phyloP scores from a whole-genome alignment of 2,329 filamentous ascomycete genomes.

The Acrocalymma vagum region DNA sequence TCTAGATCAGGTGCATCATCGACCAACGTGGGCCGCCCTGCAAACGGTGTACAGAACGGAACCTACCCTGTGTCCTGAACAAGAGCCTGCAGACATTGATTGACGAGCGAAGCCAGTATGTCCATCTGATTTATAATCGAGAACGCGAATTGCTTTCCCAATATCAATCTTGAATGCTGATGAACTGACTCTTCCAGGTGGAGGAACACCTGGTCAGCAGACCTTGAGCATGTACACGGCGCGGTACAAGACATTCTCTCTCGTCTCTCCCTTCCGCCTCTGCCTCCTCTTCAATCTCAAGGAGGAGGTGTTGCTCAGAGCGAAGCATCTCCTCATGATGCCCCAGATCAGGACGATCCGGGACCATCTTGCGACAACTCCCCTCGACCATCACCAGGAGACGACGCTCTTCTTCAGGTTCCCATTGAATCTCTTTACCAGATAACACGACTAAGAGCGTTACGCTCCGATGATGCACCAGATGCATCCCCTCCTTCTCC shows the following conservation, averaged over 20 bases:
- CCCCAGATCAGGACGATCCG: constrained; percentile 46
- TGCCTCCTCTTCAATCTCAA: constrained; percentile 43
- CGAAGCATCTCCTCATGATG: constrained; percentile 33
- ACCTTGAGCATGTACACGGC: constrained; percentile 32
- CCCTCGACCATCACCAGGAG: constrained; percentile 24
- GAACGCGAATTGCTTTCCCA: too few species aligned
- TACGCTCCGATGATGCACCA: constrained; percentile 45
- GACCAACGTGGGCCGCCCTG: constrained; percentile 53
- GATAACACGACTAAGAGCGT: constrained; percentile 48
- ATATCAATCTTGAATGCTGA: constrained; percentile 60
- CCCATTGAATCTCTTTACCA: constrained; percentile 57
- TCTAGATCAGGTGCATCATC: constrained; percentile 59
- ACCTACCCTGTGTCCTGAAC: constrained; percentile 56
- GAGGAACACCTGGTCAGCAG: constrained; percentile 24
- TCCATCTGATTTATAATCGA: constrained; percentile 2
- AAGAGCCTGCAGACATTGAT: constrained; percentile 55
- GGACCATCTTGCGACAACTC: constrained; percentile 32
- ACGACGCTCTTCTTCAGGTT: constrained; percentile 26
- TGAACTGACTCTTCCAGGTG: constrained; percentile 51
- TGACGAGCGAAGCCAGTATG: constrained; percentile 46
- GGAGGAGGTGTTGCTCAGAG: neutral
- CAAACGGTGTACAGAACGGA: constrained; percentile 57
- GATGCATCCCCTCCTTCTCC: constrained; percentile 36
- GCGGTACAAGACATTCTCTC: constrained; percentile 50
- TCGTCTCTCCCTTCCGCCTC: constrained; percentile 42